Evolutionary conservation across 768 basidiomycete species (phyloP).

Genomic region (Butyriboletus loyo): DNA sequence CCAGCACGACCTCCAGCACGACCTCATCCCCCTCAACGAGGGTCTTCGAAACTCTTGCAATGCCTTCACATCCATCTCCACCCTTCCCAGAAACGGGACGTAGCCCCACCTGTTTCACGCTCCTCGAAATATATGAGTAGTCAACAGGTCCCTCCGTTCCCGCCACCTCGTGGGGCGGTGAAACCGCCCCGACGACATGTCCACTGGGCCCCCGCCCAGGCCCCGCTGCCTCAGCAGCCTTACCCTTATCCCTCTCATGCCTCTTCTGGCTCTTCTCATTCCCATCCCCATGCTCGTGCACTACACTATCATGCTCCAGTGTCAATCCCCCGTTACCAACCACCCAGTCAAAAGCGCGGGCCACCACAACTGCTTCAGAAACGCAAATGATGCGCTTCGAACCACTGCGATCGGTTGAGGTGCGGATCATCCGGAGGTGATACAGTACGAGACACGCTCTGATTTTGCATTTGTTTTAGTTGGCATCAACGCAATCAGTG

Average conservation of each 20-base stretch:
- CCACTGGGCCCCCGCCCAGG: constrained; percentile 31
- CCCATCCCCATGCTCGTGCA: background rate
- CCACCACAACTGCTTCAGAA: background rate
- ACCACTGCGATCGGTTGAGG: constrained; percentile 18
- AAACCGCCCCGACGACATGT: constrained; percentile 21
- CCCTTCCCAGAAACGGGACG: constrained; percentile 21
- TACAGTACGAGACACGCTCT: constrained; percentile 15
- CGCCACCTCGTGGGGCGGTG: constrained; percentile 19
- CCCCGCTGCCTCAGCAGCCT: constrained; percentile 20
- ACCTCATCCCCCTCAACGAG: constrained; percentile 12
- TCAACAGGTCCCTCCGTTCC: constrained; percentile 17
- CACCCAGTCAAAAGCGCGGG: constrained; percentile 7
- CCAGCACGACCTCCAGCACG: constrained; percentile 4
- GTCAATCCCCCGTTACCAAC: constrained; percentile 20
- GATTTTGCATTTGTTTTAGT: constrained; percentile 24
- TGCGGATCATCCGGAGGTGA: constrained; percentile 28
- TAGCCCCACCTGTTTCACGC: constrained; percentile 5
- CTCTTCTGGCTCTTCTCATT: constrained; percentile 5
- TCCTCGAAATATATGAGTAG: constrained; percentile 1
- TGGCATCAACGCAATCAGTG: constrained; percentile 20
- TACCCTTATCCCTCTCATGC: constrained; percentile 26
- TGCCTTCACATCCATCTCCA: constrained; percentile 28
- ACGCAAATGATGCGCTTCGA: constrained; percentile 15
- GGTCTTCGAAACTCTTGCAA: constrained; percentile 13
- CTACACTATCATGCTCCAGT: background rate